These are phyloP conservation scores for Diaporthe sp. DNA, from an alignment of 2,329 filamentous ascomycete species.

Conservation along the genomic window DNA sequence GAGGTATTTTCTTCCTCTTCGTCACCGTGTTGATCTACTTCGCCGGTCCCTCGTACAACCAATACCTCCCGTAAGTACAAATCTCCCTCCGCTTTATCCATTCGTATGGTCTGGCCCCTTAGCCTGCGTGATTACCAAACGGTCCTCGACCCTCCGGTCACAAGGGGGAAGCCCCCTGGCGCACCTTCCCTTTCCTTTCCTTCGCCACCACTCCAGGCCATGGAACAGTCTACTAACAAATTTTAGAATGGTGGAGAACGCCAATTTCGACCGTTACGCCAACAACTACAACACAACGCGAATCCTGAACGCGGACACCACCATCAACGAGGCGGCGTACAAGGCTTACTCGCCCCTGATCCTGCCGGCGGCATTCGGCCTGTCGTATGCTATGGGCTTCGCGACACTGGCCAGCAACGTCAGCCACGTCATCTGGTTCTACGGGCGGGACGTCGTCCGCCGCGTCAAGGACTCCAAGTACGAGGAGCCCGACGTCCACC, in stretches of 20 bases:
- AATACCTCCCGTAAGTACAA: constrained; percentile 8
- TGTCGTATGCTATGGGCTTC: constrained; percentile 67
- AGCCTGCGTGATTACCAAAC: too few species aligned
- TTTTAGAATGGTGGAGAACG: neutral
- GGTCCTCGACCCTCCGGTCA: too few species aligned
- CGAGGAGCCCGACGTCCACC: constrained; percentile 56
- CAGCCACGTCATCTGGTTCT: constrained; percentile 65
- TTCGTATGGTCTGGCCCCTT: too few species aligned
- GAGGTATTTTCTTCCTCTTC: constrained; percentile 31
- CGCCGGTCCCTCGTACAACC: constrained; percentile 24
- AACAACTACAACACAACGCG: constrained; percentile 7
- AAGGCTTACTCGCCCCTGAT: constrained; percentile 46
- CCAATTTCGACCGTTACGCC: constrained; percentile 4
- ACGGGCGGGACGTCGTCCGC: constrained; percentile 59
- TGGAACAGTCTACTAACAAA: neutral
- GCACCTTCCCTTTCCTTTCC: too few species aligned
- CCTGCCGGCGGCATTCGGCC: constrained; percentile 42
- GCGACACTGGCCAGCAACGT: constrained; percentile 67
- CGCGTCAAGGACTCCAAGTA: constrained; percentile 40
- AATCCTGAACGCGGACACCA: constrained; percentile 40
- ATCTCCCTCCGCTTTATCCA: fast-evolving
- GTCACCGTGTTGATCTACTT: constrained; percentile 22
- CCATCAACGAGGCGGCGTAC: constrained; percentile 47
- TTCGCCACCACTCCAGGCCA: neutral
- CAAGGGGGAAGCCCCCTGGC: too few species aligned